Conservation (phyloP, 2,329 filamentous ascomycete species). For the Cladosporium sp. region DNA sequence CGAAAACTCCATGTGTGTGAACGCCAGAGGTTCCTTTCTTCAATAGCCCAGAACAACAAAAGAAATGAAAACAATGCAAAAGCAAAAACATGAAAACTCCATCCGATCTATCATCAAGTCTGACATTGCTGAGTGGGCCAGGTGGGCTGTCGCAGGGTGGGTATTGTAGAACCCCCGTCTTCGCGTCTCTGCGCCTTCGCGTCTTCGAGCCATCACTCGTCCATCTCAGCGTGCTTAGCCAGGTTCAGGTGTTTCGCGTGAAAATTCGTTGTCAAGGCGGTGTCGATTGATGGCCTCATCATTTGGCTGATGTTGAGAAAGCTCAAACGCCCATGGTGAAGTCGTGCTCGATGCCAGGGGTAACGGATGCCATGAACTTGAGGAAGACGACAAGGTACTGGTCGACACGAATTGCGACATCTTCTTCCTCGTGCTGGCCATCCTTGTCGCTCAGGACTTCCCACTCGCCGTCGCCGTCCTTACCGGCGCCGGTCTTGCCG, state of each 20-base stretch:
- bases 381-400: conserved; percentile 84
- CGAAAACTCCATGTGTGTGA: not conserved
- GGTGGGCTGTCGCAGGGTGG: not conserved
- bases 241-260: conserved; percentile 24
- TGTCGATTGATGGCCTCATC: conserved; percentile 25
- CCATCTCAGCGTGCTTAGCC: not conserved
- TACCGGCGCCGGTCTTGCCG: conserved; percentile 30
- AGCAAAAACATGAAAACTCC: not conserved
- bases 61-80: not conserved
- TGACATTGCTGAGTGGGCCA: no score
- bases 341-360: conserved; percentile 94
- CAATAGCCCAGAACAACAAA: no score
- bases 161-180: no score
- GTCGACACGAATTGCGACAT: conserved; percentile 75
- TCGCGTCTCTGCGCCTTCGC: no score
- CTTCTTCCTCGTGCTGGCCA: conserved; percentile 56
- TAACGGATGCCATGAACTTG: conserved; percentile 73
- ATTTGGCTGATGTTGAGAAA: conserved; percentile 15
- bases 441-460: conserved; percentile 53
- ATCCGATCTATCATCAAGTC: not conserved
- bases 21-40: not conserved
- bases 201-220: no score
- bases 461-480: conserved; percentile 57
- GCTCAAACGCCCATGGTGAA: conserved; percentile 88
- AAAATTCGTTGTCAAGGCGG: conserved; percentile 25